Evolutionary conservation across 148 eudicot genomes (phyloP).

Genomic region (Persicaria maculosa): DNA sequence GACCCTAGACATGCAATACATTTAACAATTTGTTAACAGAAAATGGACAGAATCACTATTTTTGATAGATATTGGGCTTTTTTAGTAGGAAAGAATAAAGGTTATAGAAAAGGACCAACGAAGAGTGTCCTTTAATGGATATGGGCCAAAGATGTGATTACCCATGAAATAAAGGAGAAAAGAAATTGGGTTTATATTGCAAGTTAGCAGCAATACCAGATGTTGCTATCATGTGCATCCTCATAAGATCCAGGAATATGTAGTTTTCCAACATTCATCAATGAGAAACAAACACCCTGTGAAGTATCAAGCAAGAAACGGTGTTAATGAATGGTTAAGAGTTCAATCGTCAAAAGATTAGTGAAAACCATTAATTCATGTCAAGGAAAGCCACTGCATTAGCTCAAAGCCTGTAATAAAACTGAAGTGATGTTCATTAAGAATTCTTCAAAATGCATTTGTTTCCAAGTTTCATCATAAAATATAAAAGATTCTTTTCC

Average conservation of each 20-base stretch:
- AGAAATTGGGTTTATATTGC: conserved; percentile 3
- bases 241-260: conserved; percentile 23
- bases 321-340: neutral
- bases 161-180: neutral
- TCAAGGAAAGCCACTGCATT: neutral
- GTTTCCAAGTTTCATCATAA: too few relatives aligned
- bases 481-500: too few relatives aligned
- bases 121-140: neutral
- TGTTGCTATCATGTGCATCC: conserved; percentile 29
- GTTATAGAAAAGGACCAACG: neutral
- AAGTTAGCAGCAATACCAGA: conserved; percentile 33
- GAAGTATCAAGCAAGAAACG: neutral
- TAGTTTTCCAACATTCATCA: conserved; percentile 50
- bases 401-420: neutral
- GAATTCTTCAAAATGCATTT: neutral
- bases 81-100: neutral
- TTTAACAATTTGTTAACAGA: neutral
- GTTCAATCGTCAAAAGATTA: neutral
- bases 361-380: neutral
- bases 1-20: neutral
- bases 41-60: neutral
- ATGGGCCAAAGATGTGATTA: neutral
- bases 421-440: neutral
- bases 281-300: conserved; percentile 68
- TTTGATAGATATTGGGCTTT: neutral